Conservation (phyloP, 768 basidiomycete species). For the Lactarius akahatsu region DNA sequence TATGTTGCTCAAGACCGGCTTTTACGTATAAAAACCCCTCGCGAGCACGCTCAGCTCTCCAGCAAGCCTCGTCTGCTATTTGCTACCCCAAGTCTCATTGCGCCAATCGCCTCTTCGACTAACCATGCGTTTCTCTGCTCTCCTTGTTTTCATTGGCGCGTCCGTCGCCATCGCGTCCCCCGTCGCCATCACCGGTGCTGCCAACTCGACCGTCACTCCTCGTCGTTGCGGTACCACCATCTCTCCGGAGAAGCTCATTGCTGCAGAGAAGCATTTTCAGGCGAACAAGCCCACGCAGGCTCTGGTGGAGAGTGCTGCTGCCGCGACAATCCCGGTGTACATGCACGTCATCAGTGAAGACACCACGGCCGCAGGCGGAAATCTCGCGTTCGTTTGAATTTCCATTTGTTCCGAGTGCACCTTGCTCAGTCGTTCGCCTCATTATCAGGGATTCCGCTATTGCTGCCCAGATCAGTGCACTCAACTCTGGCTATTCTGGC, state of each 20-base stretch:
- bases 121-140: slow-evolving; percentile 27
- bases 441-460: slow-evolving; percentile 39
- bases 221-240: slow-evolving; percentile 28
- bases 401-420: neutral
- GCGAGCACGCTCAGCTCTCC: neutral
- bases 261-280: slow-evolving; percentile 44
- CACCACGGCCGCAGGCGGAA: slow-evolving; percentile 41
- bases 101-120: neutral
- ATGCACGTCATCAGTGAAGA: slow-evolving; percentile 48
- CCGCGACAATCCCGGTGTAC: slow-evolving; percentile 39
- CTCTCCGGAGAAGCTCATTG: slow-evolving; percentile 38
- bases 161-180: slow-evolving; percentile 36
- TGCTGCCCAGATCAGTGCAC: slow-evolving; percentile 41
- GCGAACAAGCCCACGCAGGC: slow-evolving; percentile 37
- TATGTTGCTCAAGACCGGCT: neutral
- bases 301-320: slow-evolving; percentile 21
- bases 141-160: slow-evolving; percentile 36
- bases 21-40: neutral
- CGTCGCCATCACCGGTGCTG: slow-evolving; percentile 1
- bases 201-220: slow-evolving; percentile 25
- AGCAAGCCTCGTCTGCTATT: slow-evolving; percentile 1
- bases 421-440: slow-evolving; percentile 8
- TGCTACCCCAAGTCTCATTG: neutral
- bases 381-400: slow-evolving; percentile 40
- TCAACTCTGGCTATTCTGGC: slow-evolving; percentile 44